Evolutionary conservation across 306 rosid genomes (phyloP), one percentile per base, ranked within the genome.

Genomic region (Pyrus bretschneideri): DNA sequence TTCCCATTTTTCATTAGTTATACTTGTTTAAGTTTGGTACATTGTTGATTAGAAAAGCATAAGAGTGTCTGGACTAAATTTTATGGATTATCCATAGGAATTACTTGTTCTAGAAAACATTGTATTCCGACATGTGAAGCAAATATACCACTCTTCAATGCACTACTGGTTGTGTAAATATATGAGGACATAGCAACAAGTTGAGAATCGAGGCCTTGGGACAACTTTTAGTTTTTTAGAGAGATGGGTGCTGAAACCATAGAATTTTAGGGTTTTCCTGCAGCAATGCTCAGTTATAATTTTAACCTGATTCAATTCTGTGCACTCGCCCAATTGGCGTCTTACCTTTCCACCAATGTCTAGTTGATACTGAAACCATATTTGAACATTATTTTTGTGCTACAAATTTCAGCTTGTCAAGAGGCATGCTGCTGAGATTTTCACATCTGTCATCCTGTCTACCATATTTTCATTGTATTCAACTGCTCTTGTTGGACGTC

Each of bases 381-480:
- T 9, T 55, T 46, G 74, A 25, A 12, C 4, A 3, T 59, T 49
- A 4, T 49, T 45, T 62, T 67, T 70, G 42, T 21, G 33, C 10
- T 40, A 62, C n/a, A 31, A 29, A 25, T 64, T 81, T 74, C 97
- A 95, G 98, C 98, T 90, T n/a, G 93, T 95, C 27, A 95, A 90
- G 77, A 90, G 98, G 85, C 98, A 95, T 1, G 97, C 97, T 9
- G 97, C 97, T 22, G 97, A 95, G 92, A 95, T 95, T 74, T 95
- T 95, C 87, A 95, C 92, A 38, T 92, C 97, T 52, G 97, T 95
- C 44, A 92, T 90, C 77, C 27, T 89, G 80, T 86, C 97, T 29
- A 86, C 96, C 64, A 72, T 95, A 76, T 95, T 95, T 90, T 92
- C 98, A 0, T 75, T 95, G 83, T 95, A 95, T 86, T 95, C 98